Conservation (phyloP, 2,329 filamentous ascomycete species). For the Sclerotinia borealis region DNA sequence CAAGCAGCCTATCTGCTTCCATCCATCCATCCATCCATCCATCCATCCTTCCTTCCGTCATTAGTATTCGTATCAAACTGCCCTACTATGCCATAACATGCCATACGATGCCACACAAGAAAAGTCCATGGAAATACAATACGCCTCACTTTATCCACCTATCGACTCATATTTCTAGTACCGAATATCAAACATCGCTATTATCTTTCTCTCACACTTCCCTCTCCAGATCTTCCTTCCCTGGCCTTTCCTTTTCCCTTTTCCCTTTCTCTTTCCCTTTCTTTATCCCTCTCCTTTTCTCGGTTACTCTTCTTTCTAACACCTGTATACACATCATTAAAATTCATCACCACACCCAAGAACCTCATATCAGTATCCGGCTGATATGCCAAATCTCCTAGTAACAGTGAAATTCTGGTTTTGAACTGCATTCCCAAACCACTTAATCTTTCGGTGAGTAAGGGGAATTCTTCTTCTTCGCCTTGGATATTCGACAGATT, state of each 20-base stretch:
- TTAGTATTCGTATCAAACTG: conserved; percentile 2
- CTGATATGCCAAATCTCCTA: conserved; percentile 89
- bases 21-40: no score
- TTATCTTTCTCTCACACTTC: not conserved
- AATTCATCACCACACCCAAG: conserved; percentile 96
- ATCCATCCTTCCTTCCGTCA: not conserved
- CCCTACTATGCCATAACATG: not conserved
- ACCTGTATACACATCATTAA: conserved; percentile 92
- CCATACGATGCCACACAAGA: not conserved
- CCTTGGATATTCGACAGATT: conserved; percentile 33
- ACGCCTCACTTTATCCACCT: not conserved
- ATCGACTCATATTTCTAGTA: not conserved
- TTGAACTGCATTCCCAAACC: conserved; percentile 72
- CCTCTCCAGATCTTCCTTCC: not conserved
- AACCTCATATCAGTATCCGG: conserved; percentile 94
- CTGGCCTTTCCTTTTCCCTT: not conserved
- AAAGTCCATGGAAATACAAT: conserved; percentile 3
- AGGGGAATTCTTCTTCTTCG: conserved; percentile 55
- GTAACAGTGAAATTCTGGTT: conserved; percentile 67
- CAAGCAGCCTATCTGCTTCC: not conserved
- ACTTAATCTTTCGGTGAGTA: conserved; percentile 66
- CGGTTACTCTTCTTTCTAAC: conserved; percentile 35
- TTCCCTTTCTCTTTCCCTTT: not conserved
- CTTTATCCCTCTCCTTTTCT: not conserved
- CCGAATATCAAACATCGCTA: not conserved